Evolutionary conservation across 163 green algal genomes (phyloP).

Genomic region (Chlamydomonas reinhardtii): DNA sequence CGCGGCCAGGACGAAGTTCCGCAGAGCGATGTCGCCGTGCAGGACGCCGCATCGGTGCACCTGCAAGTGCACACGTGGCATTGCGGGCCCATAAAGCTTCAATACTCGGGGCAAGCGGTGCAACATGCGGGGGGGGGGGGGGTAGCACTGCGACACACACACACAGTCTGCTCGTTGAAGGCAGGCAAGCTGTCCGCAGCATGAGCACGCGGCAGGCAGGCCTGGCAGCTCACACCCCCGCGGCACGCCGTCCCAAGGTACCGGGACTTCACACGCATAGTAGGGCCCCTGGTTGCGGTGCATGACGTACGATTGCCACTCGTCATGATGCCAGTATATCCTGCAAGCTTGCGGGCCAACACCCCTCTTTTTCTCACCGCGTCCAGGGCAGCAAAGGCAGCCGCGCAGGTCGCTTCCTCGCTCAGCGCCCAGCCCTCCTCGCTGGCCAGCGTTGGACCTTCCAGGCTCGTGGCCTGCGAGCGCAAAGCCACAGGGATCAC

Average conservation of each 20-base stretch:
- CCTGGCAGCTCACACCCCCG: not conserved
- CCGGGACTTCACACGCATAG: not conserved
- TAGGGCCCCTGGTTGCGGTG: not conserved
- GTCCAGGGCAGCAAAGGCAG: constrained; percentile 1
- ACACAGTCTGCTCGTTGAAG: not conserved
- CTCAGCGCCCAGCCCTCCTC: not conserved
- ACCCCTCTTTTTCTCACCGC: not conserved
- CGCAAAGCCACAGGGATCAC: not conserved
- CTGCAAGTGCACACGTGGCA: not conserved
- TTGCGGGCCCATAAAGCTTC: not conserved
- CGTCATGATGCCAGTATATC: not conserved
- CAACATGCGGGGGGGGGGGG: not conserved
- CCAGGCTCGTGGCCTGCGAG: constrained; percentile 6
- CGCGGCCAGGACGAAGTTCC: constrained; percentile 4
- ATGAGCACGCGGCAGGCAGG: not conserved
- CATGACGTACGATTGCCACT: not conserved
- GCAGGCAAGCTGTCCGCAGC: not conserved
- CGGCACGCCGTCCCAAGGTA: not conserved
- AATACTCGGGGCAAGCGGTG: constrained; percentile 10
- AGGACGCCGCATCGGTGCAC: constrained; percentile 4
- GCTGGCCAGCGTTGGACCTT: not conserved
- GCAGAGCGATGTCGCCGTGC: not conserved
- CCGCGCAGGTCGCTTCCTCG: not conserved
- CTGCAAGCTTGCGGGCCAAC: not conserved
- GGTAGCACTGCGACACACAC: not conserved